phyloP scores from a whole-genome alignment of 2,329 filamentous ascomycete genomes.

The Exophiala xenobiotica region DNA sequence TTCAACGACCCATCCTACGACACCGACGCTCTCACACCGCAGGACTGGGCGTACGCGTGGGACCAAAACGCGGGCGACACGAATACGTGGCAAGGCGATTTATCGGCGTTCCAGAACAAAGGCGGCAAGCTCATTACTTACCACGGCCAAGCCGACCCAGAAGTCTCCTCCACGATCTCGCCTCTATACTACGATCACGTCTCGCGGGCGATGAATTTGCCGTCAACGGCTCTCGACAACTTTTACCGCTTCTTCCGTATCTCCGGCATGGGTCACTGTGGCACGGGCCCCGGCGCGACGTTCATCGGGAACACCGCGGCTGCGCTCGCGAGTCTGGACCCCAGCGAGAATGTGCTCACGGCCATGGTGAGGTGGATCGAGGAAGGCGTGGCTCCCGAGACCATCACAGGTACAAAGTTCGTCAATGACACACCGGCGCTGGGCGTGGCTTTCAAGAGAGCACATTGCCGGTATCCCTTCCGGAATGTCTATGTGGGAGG shows the following conservation, averaged over 20 bases:
- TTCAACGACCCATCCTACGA: conserved; percentile 42
- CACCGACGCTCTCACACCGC: neutral
- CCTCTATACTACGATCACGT: conserved; percentile 54
- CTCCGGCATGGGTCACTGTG: conserved; percentile 57
- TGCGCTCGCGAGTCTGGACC: conserved; percentile 23
- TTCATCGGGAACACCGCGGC: conserved; percentile 40
- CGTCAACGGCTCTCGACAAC: conserved; percentile 37
- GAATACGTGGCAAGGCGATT: conserved; percentile 49
- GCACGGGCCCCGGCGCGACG: conserved; percentile 43
- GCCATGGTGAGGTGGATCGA: conserved; percentile 54
- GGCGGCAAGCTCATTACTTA: conserved; percentile 45
- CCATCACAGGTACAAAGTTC: conserved; percentile 47
- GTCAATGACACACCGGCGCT: conserved; percentile 38
- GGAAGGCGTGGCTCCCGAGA: conserved; percentile 40
- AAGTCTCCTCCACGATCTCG: conserved; percentile 54
- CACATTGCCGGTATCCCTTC: conserved; percentile 46
- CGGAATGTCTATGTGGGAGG: conserved; percentile 12
- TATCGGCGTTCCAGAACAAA: conserved; percentile 47
- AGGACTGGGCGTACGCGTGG: conserved; percentile 32
- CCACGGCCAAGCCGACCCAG: conserved; percentile 47
- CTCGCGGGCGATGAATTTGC: conserved; percentile 37
- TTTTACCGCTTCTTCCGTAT: conserved; percentile 53
- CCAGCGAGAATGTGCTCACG: conserved; percentile 49
- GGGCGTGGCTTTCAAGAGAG: conserved; percentile 40
- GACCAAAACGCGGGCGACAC: conserved; percentile 40